Evolutionary conservation across 768 basidiomycete genomes (phyloP).

Genomic region (Hypsizygus marmoreus): DNA sequence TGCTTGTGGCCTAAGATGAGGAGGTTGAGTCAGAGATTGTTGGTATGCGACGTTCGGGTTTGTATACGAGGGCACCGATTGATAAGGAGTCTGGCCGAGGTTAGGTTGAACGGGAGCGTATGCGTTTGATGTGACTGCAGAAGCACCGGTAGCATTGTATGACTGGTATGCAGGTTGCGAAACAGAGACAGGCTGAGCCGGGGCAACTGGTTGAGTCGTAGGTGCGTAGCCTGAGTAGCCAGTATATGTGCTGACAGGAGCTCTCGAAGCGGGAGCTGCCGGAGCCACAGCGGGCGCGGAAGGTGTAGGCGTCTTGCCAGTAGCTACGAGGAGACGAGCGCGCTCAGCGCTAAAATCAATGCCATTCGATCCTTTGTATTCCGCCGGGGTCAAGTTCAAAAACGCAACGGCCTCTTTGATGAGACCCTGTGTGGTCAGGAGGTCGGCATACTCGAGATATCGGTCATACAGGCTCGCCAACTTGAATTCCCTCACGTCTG

Average conservation of each 20-base stretch:
- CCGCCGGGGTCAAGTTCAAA: constrained; percentile 74
- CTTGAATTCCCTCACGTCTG: constrained; percentile 70
- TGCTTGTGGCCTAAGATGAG: constrained; percentile 36
- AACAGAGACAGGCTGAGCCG: constrained; percentile 15
- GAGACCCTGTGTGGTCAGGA: constrained; percentile 89
- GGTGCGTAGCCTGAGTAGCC: constrained; percentile 23
- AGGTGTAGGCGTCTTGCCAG: constrained; percentile 16
- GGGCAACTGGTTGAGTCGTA: constrained; percentile 16
- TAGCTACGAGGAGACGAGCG: constrained; percentile 40
- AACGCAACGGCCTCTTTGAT: constrained; percentile 80
- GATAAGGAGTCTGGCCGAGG: constrained; percentile 31
- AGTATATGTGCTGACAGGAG: constrained; percentile 21
- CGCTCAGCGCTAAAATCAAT: constrained; percentile 38
- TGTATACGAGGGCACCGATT: constrained; percentile 19
- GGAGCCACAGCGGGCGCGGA: constrained; percentile 20
- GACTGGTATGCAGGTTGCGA: constrained; percentile 13
- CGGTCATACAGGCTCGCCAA: constrained; percentile 86
- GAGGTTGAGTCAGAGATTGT: constrained; percentile 40
- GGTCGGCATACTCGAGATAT: constrained; percentile 94
- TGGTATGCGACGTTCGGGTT: constrained; percentile 17
- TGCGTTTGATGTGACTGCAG: constrained; percentile 9
- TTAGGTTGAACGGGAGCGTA: constrained; percentile 26
- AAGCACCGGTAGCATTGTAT: constrained; percentile 11
- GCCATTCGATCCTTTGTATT: constrained; percentile 67
- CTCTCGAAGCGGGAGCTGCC: constrained; percentile 17